Conservation (phyloP, 192 early-diverging fungal species). For the Pilobolus umbonatus region DNA sequence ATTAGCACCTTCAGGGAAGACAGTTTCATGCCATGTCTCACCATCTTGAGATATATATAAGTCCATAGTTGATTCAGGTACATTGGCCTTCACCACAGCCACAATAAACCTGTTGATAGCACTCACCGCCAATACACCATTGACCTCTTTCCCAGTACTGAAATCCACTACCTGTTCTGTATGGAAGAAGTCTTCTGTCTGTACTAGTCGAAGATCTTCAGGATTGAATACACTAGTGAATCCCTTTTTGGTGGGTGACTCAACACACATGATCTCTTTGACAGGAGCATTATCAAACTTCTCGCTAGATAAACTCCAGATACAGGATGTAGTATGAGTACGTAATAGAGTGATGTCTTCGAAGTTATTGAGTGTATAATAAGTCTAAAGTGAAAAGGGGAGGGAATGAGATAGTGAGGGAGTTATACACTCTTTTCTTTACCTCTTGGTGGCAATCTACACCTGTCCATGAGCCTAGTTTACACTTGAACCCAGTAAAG, state of each 20-base stretch:
- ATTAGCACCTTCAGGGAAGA: slow-evolving; percentile 47
- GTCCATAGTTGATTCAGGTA: slow-evolving; percentile 17
- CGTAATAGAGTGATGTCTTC: slow-evolving; percentile 48
- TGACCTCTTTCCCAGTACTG: slow-evolving; percentile 48
- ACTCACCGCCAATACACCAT: slow-evolving; percentile 70
- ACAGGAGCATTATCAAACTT: slow-evolving; percentile 58
- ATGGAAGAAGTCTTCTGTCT: slow-evolving; percentile 71
- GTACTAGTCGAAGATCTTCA: slow-evolving; percentile 51
- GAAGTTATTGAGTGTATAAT: slow-evolving; percentile 71
- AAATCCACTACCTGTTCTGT: slow-evolving; percentile 52
- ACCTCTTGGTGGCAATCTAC: slow-evolving; percentile 58
- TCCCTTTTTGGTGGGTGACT: slow-evolving; percentile 31
- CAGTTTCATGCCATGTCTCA: slow-evolving; percentile 33
- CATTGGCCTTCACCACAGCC: slow-evolving; percentile 55
- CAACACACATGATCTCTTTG: slow-evolving; percentile 70
- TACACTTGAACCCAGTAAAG: slow-evolving; percentile 55
- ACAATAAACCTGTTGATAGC: slow-evolving; percentile 67
- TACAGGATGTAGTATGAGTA: slow-evolving; percentile 57
- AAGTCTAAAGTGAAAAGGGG: slow-evolving; percentile 38
- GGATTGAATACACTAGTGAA: slow-evolving; percentile 21
- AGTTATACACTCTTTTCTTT: slow-evolving; percentile 4
- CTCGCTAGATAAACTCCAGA: slow-evolving; percentile 63
- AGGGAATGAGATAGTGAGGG: background rate
- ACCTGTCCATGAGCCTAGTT: slow-evolving; percentile 35
- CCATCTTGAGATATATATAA: slow-evolving; percentile 33